Evolutionary conservation across 1,284 basidiomycete species (phyloP).

Genomic region (Ustilago bromivora): DNA sequence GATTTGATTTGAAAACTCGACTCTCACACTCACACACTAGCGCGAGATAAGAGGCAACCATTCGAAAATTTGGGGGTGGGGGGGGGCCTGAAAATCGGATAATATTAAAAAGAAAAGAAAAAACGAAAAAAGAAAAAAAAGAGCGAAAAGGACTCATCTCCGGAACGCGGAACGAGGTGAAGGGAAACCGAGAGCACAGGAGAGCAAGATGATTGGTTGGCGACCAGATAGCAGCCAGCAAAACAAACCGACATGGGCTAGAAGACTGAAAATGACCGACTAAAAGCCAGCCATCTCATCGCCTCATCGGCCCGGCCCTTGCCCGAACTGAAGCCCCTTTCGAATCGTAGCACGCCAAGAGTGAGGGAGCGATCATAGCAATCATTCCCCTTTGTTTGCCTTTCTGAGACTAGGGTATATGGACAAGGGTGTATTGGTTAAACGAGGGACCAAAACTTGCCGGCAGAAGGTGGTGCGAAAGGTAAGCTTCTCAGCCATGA

Average conservation of each 20-base stretch:
- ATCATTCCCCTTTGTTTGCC: neutral
- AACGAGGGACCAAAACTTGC: neutral
- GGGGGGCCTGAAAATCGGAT: neutral
- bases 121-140: neutral
- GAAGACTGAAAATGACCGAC: neutral
- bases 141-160: neutral
- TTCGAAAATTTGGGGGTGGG: neutral
- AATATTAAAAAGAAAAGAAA: too few relatives aligned
- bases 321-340: conserved; percentile 1
- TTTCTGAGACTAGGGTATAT: neutral
- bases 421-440: neutral
- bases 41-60: neutral
- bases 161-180: neutral
- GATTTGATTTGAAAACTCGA: neutral
- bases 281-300: neutral
- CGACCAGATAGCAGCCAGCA: neutral
- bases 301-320: neutral
- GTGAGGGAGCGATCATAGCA: neutral
- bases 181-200: neutral
- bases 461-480: neutral
- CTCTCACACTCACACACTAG: neutral
- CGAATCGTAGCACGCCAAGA: conserved; percentile 3
- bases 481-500: neutral
- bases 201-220: neutral
- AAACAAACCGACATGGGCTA: neutral